These are phyloP conservation scores for Cymbopogon citratus DNA, from an alignment of 176 grass and related monocot genomes.

Conservation along the genomic window DNA sequence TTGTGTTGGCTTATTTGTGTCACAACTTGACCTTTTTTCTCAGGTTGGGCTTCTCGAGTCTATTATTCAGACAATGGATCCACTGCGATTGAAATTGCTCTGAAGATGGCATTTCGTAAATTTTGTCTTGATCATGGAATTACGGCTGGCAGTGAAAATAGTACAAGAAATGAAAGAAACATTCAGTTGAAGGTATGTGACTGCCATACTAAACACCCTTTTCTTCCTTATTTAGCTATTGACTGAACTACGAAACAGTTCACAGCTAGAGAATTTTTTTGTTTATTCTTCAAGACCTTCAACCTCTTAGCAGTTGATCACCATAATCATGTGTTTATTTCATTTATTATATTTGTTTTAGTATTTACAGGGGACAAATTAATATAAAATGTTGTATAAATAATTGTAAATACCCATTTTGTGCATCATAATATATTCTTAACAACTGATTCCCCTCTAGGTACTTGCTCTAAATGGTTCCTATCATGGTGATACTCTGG, in stretches of 20 bases:
- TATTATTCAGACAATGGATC: conserved; percentile 97
- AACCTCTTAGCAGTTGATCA: background rate
- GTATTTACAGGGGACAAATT: background rate
- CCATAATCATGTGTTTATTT: background rate
- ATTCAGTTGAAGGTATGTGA: conserved; percentile 57
- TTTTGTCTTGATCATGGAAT: conserved; percentile 61
- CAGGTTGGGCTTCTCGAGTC: conserved; percentile 91
- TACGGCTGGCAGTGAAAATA: conserved; percentile 29
- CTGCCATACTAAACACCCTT: background rate
- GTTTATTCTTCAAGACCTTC: background rate
- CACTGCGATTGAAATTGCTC: conserved; percentile 96
- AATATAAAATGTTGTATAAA: background rate
- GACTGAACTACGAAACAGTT: background rate
- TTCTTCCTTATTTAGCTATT: background rate
- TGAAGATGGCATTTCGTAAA: conserved; percentile 99
- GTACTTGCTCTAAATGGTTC: conserved; percentile 87
- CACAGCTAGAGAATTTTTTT: background rate
- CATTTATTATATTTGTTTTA: background rate
- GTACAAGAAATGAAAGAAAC: conserved; percentile 18
- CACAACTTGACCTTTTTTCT: conserved; percentile 14
- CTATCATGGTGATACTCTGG: conserved; percentile 93
- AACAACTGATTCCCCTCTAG: conserved; percentile 31
- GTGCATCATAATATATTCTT: background rate
- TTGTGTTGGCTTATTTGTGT: background rate
- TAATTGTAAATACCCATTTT: background rate